Evolutionary conservation across 139 green algal species (phyloP).

Genomic region (Micractinium conductrix): DNA sequence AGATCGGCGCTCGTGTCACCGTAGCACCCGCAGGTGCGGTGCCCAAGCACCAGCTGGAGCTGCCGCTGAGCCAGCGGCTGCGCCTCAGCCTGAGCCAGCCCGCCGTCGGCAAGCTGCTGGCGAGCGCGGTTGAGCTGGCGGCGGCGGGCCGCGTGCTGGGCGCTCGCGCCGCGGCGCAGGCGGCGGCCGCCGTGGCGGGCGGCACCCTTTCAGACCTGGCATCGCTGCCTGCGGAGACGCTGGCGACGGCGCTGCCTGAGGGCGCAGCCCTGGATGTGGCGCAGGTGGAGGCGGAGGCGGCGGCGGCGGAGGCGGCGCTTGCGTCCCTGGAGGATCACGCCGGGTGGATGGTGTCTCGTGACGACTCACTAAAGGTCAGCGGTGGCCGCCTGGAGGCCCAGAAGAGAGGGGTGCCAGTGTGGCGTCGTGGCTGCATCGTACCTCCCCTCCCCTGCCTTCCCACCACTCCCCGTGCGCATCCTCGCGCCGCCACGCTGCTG

Average conservation of each 20-base stretch:
- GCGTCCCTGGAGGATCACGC: constrained; percentile 18
- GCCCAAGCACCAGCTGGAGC: not conserved
- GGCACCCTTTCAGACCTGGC: constrained; percentile 7
- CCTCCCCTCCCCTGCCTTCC: too few species aligned
- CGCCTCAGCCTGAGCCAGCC: not conserved
- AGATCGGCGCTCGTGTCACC: not conserved
- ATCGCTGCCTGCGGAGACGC: not conserved
- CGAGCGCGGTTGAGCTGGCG: not conserved
- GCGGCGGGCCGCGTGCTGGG: constrained; percentile 1
- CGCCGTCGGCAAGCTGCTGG: not conserved
- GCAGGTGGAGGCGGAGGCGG: not conserved
- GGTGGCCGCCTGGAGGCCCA: too few species aligned
- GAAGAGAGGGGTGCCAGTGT: too few species aligned
- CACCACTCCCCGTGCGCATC: too few species aligned
- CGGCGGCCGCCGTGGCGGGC: not conserved
- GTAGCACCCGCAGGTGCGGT: not conserved
- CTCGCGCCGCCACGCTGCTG: too few species aligned
- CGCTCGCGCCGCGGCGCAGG: not conserved
- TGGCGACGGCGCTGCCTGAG: constrained; percentile 4
- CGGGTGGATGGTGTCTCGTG: constrained; percentile 35
- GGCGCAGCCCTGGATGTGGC: not conserved
- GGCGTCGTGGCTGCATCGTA: too few species aligned
- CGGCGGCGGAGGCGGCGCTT: not conserved
- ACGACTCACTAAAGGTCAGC: constrained; percentile 10
- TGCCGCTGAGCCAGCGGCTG: not conserved